phyloP scores from a whole-genome alignment of 257 asterid species.

The Rubia yunnanensis region DNA sequence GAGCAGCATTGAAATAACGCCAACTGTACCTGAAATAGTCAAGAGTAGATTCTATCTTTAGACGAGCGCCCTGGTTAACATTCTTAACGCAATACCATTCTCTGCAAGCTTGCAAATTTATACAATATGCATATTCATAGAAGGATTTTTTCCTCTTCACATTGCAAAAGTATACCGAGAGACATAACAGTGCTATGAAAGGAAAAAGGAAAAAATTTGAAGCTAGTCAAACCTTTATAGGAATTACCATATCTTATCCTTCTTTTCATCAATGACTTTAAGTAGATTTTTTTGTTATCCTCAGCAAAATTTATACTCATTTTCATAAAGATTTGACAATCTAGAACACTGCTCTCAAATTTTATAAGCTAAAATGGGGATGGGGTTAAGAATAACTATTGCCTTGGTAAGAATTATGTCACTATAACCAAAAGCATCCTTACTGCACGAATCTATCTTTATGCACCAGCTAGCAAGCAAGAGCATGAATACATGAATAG shows the following conservation, averaged over 20 bases:
- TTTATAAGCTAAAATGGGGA: neutral
- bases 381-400: neutral
- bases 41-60: neutral
- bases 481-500: too few relatives aligned
- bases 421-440: neutral
- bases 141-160: neutral
- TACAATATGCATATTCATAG: neutral
- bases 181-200: neutral
- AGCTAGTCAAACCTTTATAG: neutral
- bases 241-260: too few relatives aligned
- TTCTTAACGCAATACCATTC: neutral
- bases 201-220: neutral
- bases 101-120: too few relatives aligned
- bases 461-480: neutral
- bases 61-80: neutral
- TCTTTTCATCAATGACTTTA: too few relatives aligned
- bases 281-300: neutral
- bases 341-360: neutral
- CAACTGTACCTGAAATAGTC: constrained; percentile 52
- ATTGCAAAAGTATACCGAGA: neutral
- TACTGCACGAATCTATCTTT: neutral
- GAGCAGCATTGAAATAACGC: constrained; percentile 69
- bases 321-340: neutral
- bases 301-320: neutral
- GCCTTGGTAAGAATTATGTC: neutral